Evolutionary conservation across 106 monocot genomes (phyloP), one percentile per base, ranked within the genome.

Genomic region (Apostasia ramifera): DNA sequence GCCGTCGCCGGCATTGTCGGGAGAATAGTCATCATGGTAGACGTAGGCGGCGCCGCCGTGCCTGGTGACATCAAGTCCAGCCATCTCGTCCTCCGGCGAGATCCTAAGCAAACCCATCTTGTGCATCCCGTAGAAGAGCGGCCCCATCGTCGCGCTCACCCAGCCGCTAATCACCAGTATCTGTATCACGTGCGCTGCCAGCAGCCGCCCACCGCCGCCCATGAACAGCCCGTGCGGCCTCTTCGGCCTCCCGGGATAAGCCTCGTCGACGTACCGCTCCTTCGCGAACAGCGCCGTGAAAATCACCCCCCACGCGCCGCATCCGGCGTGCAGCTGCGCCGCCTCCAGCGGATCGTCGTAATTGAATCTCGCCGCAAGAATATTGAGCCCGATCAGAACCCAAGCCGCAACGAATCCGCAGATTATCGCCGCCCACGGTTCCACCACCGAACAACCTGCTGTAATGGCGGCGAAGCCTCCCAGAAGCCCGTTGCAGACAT

Each of bases 321-420:
- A 74, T 0, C 74, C 74, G 3, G 67, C 74, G 51, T 75, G 74
- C 42, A 75, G 74, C n/a, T 75, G 74, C 14, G 74, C 74, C 1
- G 74, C 74, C 57, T 75, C 74, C 40, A 75, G 57, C 45, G 74
- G 74, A 3, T 75, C 74, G 14, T 75, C 74, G 67, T 75, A 75
- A 47, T 44, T 55, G 1, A 75, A 48, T 8, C 47, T 67, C 67
- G 15, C 74, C 5, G 74, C 74, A 3, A 75, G 67, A 40, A 49
- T 46, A 43, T 75, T 75, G 66, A 57, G 51, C 1, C 67, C 74
- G 14, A 75, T 75, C 0, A 75, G 59, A 0, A 75, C 67, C 74
- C 59, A 75, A 6, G 74, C 67, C 0, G 74, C 67, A 7, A 75
- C 74, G 40, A 75, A 67, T 13, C 74, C 74, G 60, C 74, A 75